Conservation (phyloP, 1,284 basidiomycete species). For the Golubevia sp. region DNA sequence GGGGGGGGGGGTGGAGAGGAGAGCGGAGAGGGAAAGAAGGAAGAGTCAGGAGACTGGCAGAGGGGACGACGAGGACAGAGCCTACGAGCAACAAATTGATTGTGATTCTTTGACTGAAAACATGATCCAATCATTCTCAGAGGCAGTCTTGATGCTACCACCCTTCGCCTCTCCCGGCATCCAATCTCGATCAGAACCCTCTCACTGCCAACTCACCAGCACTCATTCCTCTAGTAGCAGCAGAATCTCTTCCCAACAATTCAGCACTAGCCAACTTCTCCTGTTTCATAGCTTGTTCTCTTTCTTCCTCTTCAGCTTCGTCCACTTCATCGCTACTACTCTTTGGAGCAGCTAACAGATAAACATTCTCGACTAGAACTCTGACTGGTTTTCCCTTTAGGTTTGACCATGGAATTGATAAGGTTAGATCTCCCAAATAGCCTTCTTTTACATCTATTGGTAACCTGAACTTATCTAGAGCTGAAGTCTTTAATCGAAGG, state of each 20-base stretch:
- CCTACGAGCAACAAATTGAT: too few relatives aligned
- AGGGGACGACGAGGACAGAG: conserved; percentile 21
- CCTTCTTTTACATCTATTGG: conserved; percentile 95
- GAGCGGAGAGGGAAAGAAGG: too few relatives aligned
- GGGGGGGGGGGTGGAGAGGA: too few relatives aligned
- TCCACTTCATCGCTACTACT: conserved; percentile 73
- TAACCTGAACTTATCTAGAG: conserved; percentile 91
- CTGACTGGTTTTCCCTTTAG: conserved; percentile 91
- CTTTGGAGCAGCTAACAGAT: conserved; percentile 87
- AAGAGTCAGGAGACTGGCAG: too few relatives aligned
- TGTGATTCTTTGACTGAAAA: too few relatives aligned
- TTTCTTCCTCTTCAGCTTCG: conserved; percentile 80
- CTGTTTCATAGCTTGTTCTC: conserved; percentile 82
- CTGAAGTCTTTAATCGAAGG: conserved; percentile 87
- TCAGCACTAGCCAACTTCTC: conserved; percentile 89
- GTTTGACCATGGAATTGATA: conserved; percentile 95
- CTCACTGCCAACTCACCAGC: conserved; percentile 6
- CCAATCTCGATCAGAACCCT: too few relatives aligned
- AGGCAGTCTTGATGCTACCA: too few relatives aligned
- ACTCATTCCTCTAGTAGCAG: conserved; percentile 22
- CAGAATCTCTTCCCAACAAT: conserved; percentile 66
- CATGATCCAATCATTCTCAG: too few relatives aligned
- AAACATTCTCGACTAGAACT: conserved; percentile 90
- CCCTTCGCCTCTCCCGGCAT: too few relatives aligned
- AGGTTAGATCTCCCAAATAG: conserved; percentile 86